Conservation (phyloP, 352 stramenopile species). For the Hyaloperonospora brassicae region DNA sequence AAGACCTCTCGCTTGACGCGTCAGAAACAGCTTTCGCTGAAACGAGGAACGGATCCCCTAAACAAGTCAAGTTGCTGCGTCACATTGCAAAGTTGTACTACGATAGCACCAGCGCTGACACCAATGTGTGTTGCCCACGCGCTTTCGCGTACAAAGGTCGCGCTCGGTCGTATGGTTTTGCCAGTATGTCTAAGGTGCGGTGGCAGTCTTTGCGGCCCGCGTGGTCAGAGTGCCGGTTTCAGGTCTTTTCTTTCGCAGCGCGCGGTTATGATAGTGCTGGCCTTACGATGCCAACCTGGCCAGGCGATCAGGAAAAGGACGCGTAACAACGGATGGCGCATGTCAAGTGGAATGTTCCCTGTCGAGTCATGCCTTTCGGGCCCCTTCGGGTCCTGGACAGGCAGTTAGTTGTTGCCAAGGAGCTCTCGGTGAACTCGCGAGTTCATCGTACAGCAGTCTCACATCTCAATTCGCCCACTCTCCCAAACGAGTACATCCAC, state of each 20-base stretch:
- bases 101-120: no score
- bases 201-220: background rate
- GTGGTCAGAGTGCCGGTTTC: constrained; percentile 4
- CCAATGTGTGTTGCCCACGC: no score
- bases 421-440: constrained; percentile 29
- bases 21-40: no score
- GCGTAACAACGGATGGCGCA: constrained; percentile 25
- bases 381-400: constrained; percentile 14
- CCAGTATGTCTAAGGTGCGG: constrained; percentile 2
- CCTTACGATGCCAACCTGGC: constrained; percentile 22
- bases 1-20: no score
- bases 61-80: no score
- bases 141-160: no score
- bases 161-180: background rate
- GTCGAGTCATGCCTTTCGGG: constrained; percentile 19
- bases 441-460: constrained; percentile 5
- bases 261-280: constrained; percentile 20
- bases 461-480: constrained; percentile 33
- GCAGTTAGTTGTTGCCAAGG: constrained; percentile 14
- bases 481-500: constrained; percentile 23
- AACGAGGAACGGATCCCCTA: no score
- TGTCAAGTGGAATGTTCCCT: constrained; percentile 38
- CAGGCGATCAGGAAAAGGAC: constrained; percentile 27
- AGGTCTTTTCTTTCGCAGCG: background rate
- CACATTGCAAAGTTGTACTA: background rate